Base-by-base conservation (phyloP, 768 basidiomycete genomes). In the Tricholoma furcatifolium region DNA sequence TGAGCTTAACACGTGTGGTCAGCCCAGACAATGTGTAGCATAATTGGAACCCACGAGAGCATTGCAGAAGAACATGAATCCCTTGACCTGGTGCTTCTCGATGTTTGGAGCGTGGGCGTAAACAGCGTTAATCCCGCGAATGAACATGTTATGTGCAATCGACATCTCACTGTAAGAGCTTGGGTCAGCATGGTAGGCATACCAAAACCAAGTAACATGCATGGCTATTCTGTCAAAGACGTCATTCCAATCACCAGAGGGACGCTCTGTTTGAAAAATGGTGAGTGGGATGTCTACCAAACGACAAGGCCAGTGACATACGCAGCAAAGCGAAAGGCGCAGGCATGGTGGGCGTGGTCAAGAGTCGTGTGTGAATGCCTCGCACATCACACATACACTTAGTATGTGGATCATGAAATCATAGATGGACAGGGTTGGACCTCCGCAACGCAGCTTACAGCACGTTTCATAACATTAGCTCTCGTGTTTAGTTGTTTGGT, bases 91-190 rank as follows among this genome's bases (percentile, higher is more conserved):
- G 1, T 57, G 53, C 35, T 55, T 48, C 12, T 48, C 36, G 30
- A 69, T 59, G 2, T 60, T 54, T 9, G 45, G 51, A 1, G 68
- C 67, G 42, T 68, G 65, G 2, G 55, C 56, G 27, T 65, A 50
- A 6, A 67, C 59, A 8, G 68, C 65, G 27, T 70, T 67, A 0
- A 68, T 30, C 1, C 65, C 65, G 39, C 61, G 65, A 24, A 69
- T 64, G 42, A 68, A 64, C 58, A 56, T 60, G 51, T 69, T 69
- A 44, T 70, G 68, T 0, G 63, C 53, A 6, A 65, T 59, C 27
- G 64, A 53, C 69, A 69, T 70, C 14, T 69, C 60, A 12, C 69
- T 70, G 43, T 30, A 9, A 2, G 7, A 41, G 27, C 7, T 27
- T 15, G 14, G 10, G 31, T 27, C 18, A 23, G 11, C 15, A 10